These are phyloP conservation scores for Fraxinus americana DNA, from an alignment of 257 asterid genomes.

Conservation along the genomic window DNA sequence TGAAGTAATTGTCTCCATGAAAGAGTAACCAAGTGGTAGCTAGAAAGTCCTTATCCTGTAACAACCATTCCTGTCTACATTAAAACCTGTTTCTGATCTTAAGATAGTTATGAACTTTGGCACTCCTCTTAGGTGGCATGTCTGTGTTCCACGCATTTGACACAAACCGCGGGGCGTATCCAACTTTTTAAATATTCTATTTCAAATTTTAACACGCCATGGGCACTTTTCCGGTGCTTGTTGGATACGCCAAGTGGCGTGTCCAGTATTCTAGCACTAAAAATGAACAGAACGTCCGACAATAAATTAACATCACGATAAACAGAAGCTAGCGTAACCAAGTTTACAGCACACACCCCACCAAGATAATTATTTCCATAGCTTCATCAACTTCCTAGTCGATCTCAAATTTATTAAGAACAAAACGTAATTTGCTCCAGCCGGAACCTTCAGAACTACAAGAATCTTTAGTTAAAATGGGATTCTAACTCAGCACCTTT, in stretches of 20 bases:
- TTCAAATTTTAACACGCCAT: slow-evolving; percentile 19
- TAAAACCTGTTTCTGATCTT: slow-evolving; percentile 14
- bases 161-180: not conserved
- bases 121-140: not conserved
- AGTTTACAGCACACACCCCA: not conserved
- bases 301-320: not conserved
- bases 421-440: not conserved
- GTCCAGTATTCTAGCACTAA: not conserved
- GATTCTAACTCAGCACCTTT: not conserved
- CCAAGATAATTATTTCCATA: not conserved
- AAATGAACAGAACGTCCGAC: not conserved
- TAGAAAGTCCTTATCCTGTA: slow-evolving; percentile 53
- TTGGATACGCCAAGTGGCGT: not conserved
- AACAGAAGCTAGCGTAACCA: too few relatives aligned
- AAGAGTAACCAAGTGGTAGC: slow-evolving; percentile 39
- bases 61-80: slow-evolving; percentile 37
- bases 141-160: not conserved
- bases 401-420: not conserved
- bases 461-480: not conserved
- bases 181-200: too few relatives aligned
- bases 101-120: slow-evolving; percentile 9
- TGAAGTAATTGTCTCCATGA: slow-evolving; percentile 69
- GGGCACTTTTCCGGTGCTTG: slow-evolving; percentile 18
- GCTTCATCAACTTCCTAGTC: not conserved
- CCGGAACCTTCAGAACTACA: not conserved